Evolutionary conservation across 139 green algal genomes (phyloP), one percentile per base, ranked within the genome.

Genomic region (Tetradesmus obliquus): DNA sequence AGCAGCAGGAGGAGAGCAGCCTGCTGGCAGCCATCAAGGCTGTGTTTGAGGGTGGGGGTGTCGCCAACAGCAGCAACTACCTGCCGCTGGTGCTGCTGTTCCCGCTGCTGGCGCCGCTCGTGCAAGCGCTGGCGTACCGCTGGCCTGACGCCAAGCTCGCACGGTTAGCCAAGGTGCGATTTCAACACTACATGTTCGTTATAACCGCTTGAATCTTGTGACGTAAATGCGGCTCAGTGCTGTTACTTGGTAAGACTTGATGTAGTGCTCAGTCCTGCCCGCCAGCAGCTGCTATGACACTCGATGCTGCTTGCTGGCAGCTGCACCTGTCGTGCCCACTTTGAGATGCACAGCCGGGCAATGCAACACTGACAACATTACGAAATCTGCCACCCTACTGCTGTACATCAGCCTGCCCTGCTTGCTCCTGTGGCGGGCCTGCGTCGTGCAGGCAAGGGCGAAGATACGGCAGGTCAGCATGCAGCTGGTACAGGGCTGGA

Each of bases 11-110:
- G 79, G 79, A 55, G 5, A 55, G 9, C n/a, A n/a, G 19, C 12
- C 66, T 90, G 32, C n/a, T 90, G 1, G 13, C 9, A 62, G 72
- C 17, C 17, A 60, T 83, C 22, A 54, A 83, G 69, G 53, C 32
- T 32, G 74, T 90, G 4, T 90, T 90, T 71, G 69, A 62, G 53
- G 86, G 71, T 6, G 69, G 53, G 8, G 86, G 86, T 5, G 53
- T 90, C 5, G 55, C 66, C 53, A 90, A 82, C 69, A 83, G 86
- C 86, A 90, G 86, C n/a, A 83, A 84, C 69, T 90, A 90, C 69
- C 71, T 90, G 8, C 86, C 86, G 1, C 69, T 90, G 66, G 53
- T 90, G 19, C 19, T 90, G 71, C 51, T 90, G 69, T 90, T 90
- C 8, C 86, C 86, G 0, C 32, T 32, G 66, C 69, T 90, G 1